Conservation (phyloP, 2,329 filamentous ascomycete genomes). For the Fusarium sp. region DNA sequence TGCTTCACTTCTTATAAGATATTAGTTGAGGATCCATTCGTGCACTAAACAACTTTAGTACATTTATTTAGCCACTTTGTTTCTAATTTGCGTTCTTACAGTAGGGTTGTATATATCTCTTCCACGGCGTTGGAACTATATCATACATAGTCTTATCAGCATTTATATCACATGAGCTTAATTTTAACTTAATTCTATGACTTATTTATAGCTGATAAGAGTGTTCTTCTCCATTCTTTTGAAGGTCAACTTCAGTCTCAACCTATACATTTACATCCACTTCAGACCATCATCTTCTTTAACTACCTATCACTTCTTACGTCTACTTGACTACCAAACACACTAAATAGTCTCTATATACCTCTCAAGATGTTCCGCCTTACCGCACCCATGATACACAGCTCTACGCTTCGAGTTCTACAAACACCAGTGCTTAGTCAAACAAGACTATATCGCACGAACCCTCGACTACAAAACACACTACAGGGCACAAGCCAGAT, state of each 20-base stretch:
- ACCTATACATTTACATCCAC: background rate
- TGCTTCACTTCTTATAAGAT: background rate
- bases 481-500: background rate
- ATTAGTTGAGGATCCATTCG: background rate
- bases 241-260: background rate
- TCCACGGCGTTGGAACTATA: background rate
- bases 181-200: background rate
- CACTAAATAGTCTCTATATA: background rate
- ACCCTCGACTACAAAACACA: background rate
- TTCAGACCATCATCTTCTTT: background rate
- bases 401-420: background rate
- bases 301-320: background rate
- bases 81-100: background rate
- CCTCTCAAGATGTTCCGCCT: background rate
- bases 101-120: background rate
- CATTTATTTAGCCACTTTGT: background rate
- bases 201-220: background rate
- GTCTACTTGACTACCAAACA: background rate
- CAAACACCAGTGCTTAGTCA: background rate
- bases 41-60: too few relatives aligned
- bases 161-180: background rate
- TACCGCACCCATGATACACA: background rate
- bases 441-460: background rate
- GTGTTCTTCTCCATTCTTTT: too few relatives aligned
- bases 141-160: background rate